These are phyloP conservation scores for Pseudogymnoascus sp. DNA, from an alignment of 2,329 filamentous ascomycete genomes.

Conservation along the genomic window DNA sequence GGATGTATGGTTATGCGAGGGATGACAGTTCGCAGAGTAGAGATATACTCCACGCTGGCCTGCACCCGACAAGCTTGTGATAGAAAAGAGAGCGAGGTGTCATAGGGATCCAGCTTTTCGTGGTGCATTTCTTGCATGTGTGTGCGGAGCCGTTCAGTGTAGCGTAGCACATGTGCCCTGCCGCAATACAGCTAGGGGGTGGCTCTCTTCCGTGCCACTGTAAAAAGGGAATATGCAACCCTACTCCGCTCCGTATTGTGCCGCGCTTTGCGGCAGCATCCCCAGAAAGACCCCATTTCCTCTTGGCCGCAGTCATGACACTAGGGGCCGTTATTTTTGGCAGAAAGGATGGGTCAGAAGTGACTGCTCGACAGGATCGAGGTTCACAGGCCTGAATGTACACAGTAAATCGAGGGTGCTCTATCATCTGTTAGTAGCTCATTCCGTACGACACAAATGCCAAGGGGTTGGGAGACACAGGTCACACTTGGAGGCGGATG, in stretches of 20 bases:
- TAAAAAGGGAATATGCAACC: neutral
- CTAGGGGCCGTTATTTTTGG: neutral
- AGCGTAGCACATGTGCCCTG: neutral
- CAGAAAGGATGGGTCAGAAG: neutral
- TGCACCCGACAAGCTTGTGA: neutral
- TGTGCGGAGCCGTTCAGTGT: neutral
- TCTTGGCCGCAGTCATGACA: neutral
- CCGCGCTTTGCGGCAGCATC: neutral
- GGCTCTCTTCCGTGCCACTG: neutral
- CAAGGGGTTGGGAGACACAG: neutral
- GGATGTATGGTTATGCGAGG: neutral
- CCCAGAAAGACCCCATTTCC: neutral
- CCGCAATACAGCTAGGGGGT: neutral
- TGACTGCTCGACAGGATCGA: neutral
- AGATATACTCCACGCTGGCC: neutral
- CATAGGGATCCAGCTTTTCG: neutral
- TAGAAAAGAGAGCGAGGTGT: neutral
- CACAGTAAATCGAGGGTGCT: neutral
- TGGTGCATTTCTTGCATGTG: neutral
- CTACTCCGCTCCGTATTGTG: no score
- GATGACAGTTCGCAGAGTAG: neutral
- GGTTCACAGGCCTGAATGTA: neutral
- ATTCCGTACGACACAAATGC: neutral
- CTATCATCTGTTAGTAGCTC: neutral
- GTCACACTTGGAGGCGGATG: neutral